Evolutionary conservation across 2,329 filamentous ascomycete species (phyloP).

Genomic region (Sarocladium strictum): DNA sequence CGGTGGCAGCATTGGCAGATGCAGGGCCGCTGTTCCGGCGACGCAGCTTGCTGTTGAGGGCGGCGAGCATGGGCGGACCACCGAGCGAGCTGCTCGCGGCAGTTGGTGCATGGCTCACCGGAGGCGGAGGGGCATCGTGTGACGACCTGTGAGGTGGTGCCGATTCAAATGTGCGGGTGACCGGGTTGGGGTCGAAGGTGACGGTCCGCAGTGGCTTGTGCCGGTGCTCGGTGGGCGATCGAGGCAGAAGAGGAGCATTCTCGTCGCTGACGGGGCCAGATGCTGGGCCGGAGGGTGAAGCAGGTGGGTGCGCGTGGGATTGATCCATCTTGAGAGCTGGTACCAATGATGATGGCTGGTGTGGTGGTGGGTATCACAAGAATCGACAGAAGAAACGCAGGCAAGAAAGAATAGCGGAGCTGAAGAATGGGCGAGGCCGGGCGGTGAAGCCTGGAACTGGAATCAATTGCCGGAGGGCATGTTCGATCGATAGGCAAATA

Average conservation of each 20-base stretch:
- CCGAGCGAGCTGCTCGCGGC: slow-evolving; percentile 27
- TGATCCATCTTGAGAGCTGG: slow-evolving; percentile 1
- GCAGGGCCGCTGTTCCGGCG: slow-evolving; percentile 70
- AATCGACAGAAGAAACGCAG: neutral
- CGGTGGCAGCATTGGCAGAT: slow-evolving; percentile 26
- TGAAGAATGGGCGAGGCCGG: neutral
- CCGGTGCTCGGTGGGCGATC: slow-evolving; percentile 21
- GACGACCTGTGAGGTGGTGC: slow-evolving; percentile 20
- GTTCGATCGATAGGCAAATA: neutral
- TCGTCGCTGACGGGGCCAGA: slow-evolving; percentile 18
- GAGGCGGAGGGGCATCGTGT: slow-evolving; percentile 17
- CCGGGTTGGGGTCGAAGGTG: slow-evolving; percentile 69
- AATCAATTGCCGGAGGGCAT: slow-evolving; percentile 4
- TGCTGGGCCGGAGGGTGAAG: neutral
- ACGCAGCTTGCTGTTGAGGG: slow-evolving; percentile 81
- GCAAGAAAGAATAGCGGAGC: neutral
- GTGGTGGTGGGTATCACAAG: slow-evolving; percentile 5
- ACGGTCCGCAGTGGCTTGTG: slow-evolving; percentile 55
- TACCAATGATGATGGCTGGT: neutral
- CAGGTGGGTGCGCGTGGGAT: neutral
- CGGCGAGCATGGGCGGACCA: slow-evolving; percentile 60
- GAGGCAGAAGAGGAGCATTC: slow-evolving; percentile 28
- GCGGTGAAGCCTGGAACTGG: neutral
- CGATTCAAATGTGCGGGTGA: slow-evolving; percentile 55
- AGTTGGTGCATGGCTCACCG: slow-evolving; percentile 19